A percentile compares a stretch with the other conserved stretches of the same genome.
phyloP scores from a whole-genome alignment of 106 monocot species.

The Allium fistulosum region DNA sequence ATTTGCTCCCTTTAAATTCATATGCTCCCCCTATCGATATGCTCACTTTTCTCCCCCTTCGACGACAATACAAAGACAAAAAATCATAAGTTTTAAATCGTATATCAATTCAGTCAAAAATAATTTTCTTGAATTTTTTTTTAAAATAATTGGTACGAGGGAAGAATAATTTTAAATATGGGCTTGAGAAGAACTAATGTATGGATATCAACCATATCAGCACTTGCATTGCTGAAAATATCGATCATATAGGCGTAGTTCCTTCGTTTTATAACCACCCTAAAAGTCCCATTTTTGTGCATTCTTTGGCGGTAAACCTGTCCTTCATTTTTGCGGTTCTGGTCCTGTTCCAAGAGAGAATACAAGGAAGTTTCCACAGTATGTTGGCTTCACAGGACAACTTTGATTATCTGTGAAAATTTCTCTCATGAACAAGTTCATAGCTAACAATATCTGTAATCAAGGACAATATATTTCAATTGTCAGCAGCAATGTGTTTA shows the following conservation, averaged over 20 bases:
- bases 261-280: slow-evolving; percentile 37
- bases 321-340: slow-evolving; percentile 10
- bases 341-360: slow-evolving; percentile 59
- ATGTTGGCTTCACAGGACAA: slow-evolving; percentile 32
- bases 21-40: no score
- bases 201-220: slow-evolving; percentile 70
- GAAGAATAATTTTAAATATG: no score
- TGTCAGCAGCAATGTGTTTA: not conserved
- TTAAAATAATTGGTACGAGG: no score
- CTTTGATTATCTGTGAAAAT: slow-evolving; percentile 22
- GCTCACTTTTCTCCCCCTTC: no score
- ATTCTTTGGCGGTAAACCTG: slow-evolving; percentile 15
- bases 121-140: no score
- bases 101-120: no score
- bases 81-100: no score
- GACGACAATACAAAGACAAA: no score
- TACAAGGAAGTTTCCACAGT: slow-evolving; percentile 40
- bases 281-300: slow-evolving; percentile 44
- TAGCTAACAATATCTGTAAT: slow-evolving; percentile 46
- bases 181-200: not conserved
- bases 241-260: slow-evolving; percentile 41
- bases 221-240: slow-evolving; percentile 40
- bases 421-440: slow-evolving; percentile 30
- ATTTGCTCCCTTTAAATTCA: no score
- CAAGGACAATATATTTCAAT: no score